phyloP scores from a whole-genome alignment of 192 early-diverging fungal species.

The Mortierella alpina region DNA sequence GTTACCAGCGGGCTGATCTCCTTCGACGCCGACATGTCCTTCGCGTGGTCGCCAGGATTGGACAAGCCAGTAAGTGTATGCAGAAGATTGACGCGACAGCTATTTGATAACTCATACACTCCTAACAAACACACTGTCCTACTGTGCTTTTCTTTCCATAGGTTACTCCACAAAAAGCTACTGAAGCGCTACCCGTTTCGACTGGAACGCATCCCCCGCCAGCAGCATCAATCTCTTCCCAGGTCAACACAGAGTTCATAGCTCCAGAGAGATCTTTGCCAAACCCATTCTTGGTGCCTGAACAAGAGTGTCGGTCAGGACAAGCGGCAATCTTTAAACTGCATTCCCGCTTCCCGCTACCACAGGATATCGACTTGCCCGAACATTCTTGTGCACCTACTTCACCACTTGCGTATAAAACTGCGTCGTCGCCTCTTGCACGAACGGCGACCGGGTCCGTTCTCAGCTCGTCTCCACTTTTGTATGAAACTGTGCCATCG shows the following conservation, averaged over 20 bases:
- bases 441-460: not conserved
- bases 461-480: not conserved
- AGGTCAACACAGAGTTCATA: not conserved
- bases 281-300: conserved; percentile 11
- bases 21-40: no score
- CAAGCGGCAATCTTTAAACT: not conserved
- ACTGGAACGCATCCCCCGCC: conserved; percentile 4
- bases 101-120: no score
- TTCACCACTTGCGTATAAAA: not conserved
- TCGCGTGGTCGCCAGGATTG: no score
- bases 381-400: not conserved
- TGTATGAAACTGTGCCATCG: no score
- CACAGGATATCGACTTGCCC: conserved; percentile 1
- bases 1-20: no score
- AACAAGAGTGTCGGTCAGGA: conserved; percentile 2
- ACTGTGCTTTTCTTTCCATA: not conserved
- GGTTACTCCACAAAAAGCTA: not conserved
- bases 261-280: not conserved
- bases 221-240: conserved; percentile 1
- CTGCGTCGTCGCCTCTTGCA: not conserved
- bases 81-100: no score
- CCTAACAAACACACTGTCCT: no score
- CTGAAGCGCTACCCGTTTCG: conserved; percentile 11
- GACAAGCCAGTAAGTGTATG: no score
- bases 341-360: not conserved